These are phyloP conservation scores for Persicaria tinctoria DNA, from an alignment of 148 eudicot genomes.

Conservation along the genomic window DNA sequence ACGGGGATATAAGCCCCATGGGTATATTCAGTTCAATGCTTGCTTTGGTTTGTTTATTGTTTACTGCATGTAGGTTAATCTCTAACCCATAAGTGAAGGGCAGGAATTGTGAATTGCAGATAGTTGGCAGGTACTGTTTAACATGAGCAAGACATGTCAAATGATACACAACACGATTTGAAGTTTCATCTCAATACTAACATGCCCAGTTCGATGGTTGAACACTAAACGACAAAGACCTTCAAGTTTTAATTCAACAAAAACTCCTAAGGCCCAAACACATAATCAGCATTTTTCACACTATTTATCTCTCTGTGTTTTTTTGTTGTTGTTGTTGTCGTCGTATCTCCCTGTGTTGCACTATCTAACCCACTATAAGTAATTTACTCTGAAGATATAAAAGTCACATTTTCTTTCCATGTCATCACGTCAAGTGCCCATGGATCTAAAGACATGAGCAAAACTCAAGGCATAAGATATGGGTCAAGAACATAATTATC, in stretches of 20 bases:
- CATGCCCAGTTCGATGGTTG: too few species aligned
- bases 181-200: neutral
- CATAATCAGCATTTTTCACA: neutral
- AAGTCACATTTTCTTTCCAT: neutral
- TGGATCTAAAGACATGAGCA: neutral
- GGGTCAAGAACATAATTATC: neutral
- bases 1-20: neutral
- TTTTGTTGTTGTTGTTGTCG: too few species aligned
- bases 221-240: neutral
- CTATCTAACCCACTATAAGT: neutral
- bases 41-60: neutral
- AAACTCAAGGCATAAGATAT: neutral
- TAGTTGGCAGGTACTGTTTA: neutral
- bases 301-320: neutral
- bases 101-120: neutral
- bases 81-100: neutral
- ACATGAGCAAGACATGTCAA: neutral
- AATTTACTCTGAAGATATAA: neutral
- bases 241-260: constrained; percentile 3
- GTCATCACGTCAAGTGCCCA: neutral
- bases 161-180: neutral
- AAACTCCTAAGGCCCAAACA: neutral
- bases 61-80: neutral
- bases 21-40: neutral
- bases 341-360: too few species aligned